Conservation (phyloP, 108 stramenopile species). For the Conticribra guillardii region DNA sequence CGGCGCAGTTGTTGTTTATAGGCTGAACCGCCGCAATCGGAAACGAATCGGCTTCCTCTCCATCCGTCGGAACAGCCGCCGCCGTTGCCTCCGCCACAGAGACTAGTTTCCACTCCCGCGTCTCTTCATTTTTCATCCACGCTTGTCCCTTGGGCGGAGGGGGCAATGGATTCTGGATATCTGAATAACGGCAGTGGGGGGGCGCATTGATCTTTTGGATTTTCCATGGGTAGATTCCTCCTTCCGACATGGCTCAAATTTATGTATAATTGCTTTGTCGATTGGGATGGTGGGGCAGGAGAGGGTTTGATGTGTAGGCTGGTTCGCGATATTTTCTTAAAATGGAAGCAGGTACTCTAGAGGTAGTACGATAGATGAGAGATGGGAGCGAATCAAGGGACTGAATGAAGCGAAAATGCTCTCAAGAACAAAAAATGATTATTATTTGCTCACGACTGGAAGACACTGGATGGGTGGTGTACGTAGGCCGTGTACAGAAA, state of each 20-base stretch:
- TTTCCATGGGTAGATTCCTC: constrained; percentile 62
- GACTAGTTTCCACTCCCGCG: constrained; percentile 59
- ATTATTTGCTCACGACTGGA: too few species aligned
- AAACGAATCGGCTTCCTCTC: not conserved
- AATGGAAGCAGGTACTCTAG: too few species aligned
- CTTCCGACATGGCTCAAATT: constrained; percentile 58
- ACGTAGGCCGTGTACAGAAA: too few species aligned
- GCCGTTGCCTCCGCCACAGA: constrained; percentile 26
- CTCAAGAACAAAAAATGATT: too few species aligned
- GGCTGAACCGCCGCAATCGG: constrained; percentile 2
- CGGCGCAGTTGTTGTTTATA: not conserved
- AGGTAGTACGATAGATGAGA: too few species aligned
- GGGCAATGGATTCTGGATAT: constrained; percentile 48
- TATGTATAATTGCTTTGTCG: too few species aligned
- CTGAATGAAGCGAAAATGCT: too few species aligned
- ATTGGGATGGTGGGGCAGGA: too few species aligned
- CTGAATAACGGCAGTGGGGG: constrained; percentile 35
- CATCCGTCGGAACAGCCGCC: not conserved
- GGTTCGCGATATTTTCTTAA: too few species aligned
- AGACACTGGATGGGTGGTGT: too few species aligned
- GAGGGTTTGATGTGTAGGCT: too few species aligned
- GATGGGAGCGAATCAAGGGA: too few species aligned
- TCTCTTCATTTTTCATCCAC: constrained; percentile 49
- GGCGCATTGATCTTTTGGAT: constrained; percentile 47
- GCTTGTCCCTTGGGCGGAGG: constrained; percentile 55